Evolutionary conservation across 2,329 filamentous ascomycete genomes (phyloP), one percentile per base, ranked within the genome.

Genomic region (Claviceps purpurea): DNA sequence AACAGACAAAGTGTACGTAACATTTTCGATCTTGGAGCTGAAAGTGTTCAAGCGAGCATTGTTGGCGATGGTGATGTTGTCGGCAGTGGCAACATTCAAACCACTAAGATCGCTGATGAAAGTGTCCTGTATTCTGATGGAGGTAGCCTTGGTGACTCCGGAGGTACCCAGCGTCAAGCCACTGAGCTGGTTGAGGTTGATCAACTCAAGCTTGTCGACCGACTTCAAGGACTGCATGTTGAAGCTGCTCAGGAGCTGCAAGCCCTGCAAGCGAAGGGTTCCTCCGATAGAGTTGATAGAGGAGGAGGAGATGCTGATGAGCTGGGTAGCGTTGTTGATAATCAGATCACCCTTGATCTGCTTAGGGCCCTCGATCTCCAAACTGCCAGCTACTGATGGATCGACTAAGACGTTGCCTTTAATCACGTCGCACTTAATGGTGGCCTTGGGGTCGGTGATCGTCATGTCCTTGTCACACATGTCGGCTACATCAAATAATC

Each of bases 61-160:
- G 83, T 95, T 95, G 78, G 87, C 85, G 70, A 98, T 85, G 68
- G 87, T 75, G 66, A 98, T 79, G 59, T 73, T 76, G 53, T 79
- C 77, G 51, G 89, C 83, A n/a, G 77, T 76, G 57, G 80, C 70
- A 57, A 97, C 76, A 66, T 89, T 85, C 67, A 98, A 86, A 64
- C 89, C 89, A 59, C 84, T 76, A 55, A 98, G 79, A 58, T 78
- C 81, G 66, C 74, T 78, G 60, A 98, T 79, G 69, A 84, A 82
- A 49, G 93, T 98, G 75, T 98, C 93, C 70, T 82, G 79, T 66
- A 98, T 90, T 60, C 73, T 70, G 60, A 98, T 78, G 57, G 72
- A 77, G 57, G 71, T 72, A 55, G 87, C 87, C 67, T 81, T 73
- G 61, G 76, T 81, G 62, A 97, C 75, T 63, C 75, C 73, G 14